These are phyloP conservation scores for Prototheca stagnorum DNA, from an alignment of 163 green algal genomes.

Conservation along the genomic window DNA sequence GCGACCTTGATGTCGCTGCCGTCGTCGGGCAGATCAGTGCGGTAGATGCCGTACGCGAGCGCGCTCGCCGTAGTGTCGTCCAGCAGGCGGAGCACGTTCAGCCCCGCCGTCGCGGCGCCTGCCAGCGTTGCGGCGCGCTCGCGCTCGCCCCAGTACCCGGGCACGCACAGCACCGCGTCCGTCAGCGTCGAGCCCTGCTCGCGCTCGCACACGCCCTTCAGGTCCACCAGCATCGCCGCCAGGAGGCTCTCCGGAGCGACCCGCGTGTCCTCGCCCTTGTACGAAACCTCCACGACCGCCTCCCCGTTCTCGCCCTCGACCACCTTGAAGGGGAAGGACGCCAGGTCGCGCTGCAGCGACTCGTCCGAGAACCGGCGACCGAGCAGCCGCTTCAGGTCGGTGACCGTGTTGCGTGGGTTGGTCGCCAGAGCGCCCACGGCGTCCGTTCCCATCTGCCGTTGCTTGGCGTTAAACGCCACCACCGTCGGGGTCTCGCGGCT, in stretches of 20 bases:
- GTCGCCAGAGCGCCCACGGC: constrained; percentile 58
- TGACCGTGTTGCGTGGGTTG: constrained; percentile 85
- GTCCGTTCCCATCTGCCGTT: constrained; percentile 45
- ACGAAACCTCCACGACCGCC: constrained; percentile 66
- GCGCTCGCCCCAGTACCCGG: constrained; percentile 70
- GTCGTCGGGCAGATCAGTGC: constrained; percentile 83
- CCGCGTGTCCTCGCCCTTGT: constrained; percentile 48
- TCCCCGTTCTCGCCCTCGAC: constrained; percentile 51
- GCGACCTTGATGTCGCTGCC: constrained; percentile 64
- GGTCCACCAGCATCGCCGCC: constrained; percentile 76
- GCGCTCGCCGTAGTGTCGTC: constrained; percentile 91
- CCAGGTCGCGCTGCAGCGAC: constrained; percentile 66
- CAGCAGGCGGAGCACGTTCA: constrained; percentile 88
- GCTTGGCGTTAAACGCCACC: constrained; percentile 72
- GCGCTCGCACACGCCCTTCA: constrained; percentile 70
- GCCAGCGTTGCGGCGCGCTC: constrained; percentile 75
- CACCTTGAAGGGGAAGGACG: constrained; percentile 47
- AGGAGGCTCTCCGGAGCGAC: constrained; percentile 82
- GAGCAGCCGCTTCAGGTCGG: constrained; percentile 84
- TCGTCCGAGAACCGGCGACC: constrained; percentile 75
- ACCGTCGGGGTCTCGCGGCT: constrained; percentile 86
- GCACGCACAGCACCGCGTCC: constrained; percentile 82
- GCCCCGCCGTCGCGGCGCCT: constrained; percentile 54
- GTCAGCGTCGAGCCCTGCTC: constrained; percentile 58
- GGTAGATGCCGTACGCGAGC: constrained; percentile 96